Conservation (phyloP, 306 rosid species). For the Citrullus amarus region DNA sequence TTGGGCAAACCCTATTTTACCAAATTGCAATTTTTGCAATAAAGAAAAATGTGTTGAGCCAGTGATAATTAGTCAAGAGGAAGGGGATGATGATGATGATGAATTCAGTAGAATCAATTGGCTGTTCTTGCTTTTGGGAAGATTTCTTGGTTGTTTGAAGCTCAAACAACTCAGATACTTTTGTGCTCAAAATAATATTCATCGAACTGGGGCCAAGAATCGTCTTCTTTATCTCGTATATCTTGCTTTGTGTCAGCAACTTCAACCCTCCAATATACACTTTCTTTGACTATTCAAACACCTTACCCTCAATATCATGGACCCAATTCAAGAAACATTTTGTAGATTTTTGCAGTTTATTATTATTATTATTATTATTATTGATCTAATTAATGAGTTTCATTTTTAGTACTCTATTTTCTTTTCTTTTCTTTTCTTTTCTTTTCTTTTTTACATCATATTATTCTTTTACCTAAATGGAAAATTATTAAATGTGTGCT, state of each 20-base stretch:
- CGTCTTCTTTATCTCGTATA: slow-evolving; percentile 36
- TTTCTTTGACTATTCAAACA: too few species aligned
- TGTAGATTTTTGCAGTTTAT: too few species aligned
- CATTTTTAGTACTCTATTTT: too few species aligned
- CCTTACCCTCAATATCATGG: too few species aligned
- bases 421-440: too few species aligned
- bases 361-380: too few species aligned
- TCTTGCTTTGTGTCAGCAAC: slow-evolving; percentile 27
- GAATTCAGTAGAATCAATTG: slow-evolving; percentile 27
- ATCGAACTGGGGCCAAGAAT: slow-evolving; percentile 49
- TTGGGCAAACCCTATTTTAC: slow-evolving; percentile 28
- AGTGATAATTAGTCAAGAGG: not conserved
- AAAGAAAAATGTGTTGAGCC: slow-evolving; percentile 26
- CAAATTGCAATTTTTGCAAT: slow-evolving; percentile 18
- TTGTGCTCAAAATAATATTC: slow-evolving; percentile 29
- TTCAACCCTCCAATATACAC: not conserved
- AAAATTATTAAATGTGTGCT: too few species aligned
- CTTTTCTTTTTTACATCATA: too few species aligned
- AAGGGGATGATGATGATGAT: not conserved
- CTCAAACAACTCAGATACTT: slow-evolving; percentile 40
- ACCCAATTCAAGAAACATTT: too few species aligned
- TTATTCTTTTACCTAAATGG: too few species aligned
- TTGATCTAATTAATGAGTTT: too few species aligned
- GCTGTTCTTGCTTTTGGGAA: slow-evolving; percentile 45
- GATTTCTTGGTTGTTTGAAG: slow-evolving; percentile 33